Evolutionary conservation across 1,139 yeast genomes (phyloP), one percentile per base, ranked within the genome.

Genomic region (Hemisphaericaspora xylofermentans): DNA sequence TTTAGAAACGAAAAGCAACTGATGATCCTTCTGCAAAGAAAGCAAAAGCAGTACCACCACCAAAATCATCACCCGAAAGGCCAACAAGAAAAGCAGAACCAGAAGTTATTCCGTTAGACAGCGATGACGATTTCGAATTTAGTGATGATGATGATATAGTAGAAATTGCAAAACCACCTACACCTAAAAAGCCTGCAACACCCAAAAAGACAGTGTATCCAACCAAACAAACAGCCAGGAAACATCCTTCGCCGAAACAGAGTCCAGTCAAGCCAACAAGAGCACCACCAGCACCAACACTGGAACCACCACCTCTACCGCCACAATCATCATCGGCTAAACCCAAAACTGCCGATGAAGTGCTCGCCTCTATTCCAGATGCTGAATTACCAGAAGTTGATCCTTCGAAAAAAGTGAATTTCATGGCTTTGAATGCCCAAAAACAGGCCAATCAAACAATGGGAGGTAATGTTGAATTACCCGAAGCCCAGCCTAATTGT

Each of bases 401-500:
- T 35, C 71, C 76, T 13, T 62, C 74, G 10, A 74, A 72, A 44
- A 78, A 78, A 43, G 68, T 80, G 61, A 80, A 77, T 50, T 84
- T 73, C 57, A 74, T 72, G 47, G 78, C 53, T 40, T 41, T 46
- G 12, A 34, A 39, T 18, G 48, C 50, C 8, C 37, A 39, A 9
- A 40, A 41, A 28, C 25, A 35, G 9, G 39, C 43, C n/a, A 51
- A 72, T 76, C n/a, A 70, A 69, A 44, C 72, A 66, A 10, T 60
- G 60, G 30, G 60, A 58, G 28, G 66, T 3, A 27, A 48, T 9
- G 56, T 62, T 2, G 78, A 74, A 12, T 65, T 84, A 15, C 95
- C 96, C 0, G 81, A 76, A 48, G 96, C 96, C 0, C 76, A 82
- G 16, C 86, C 89, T 2, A 82, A 88, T 57, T 91, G 98, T 63